A percentile compares a stretch with the other conserved stretches of the same genome.
Conservation (phyloP, 1,284 basidiomycete species). For the Albatrellus sp. region DNA sequence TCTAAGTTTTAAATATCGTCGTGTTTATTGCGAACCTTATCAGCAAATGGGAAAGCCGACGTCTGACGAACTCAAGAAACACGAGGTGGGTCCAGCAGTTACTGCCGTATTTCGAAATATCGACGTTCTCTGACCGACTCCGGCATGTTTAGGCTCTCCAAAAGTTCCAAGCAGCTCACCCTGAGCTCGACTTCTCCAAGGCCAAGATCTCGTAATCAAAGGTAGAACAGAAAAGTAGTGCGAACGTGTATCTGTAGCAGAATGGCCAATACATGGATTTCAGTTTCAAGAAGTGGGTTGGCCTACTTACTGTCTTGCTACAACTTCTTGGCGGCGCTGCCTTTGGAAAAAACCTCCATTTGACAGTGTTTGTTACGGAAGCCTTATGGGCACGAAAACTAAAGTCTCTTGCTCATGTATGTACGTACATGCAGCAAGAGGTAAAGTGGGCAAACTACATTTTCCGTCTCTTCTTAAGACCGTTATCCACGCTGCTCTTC, state of each 20-base stretch:
- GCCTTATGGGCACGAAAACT: too few relatives aligned
- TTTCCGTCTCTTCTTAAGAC: slow-evolving; percentile 40
- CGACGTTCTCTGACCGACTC: neutral
- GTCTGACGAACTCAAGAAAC: slow-evolving; percentile 83
- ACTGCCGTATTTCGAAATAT: neutral
- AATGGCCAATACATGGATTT: neutral
- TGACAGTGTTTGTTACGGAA: too few relatives aligned
- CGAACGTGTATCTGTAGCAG: neutral
- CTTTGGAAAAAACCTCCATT: too few relatives aligned
- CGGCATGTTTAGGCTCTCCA: slow-evolving; percentile 49
- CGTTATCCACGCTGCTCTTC: slow-evolving; percentile 33
- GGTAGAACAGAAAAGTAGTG: neutral
- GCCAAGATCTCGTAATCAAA: slow-evolving; percentile 61
- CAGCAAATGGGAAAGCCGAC: slow-evolving; percentile 94
- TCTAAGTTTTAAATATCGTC: slow-evolving; percentile 1
- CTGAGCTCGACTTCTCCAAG: slow-evolving; percentile 92
- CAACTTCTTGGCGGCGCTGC: too few relatives aligned
- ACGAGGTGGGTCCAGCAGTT: slow-evolving; percentile 46
- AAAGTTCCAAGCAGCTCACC: slow-evolving; percentile 84
- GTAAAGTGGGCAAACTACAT: slow-evolving; percentile 16
- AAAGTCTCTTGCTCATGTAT: too few relatives aligned
- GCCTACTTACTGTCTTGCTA: too few relatives aligned
- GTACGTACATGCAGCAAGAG: neutral
- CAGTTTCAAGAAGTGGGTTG: too few relatives aligned
- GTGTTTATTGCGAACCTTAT: slow-evolving; percentile 7